These are phyloP conservation scores for Hyaloperonospora arabidopsidis DNA, from an alignment of 352 stramenopile species.

Conservation along the genomic window DNA sequence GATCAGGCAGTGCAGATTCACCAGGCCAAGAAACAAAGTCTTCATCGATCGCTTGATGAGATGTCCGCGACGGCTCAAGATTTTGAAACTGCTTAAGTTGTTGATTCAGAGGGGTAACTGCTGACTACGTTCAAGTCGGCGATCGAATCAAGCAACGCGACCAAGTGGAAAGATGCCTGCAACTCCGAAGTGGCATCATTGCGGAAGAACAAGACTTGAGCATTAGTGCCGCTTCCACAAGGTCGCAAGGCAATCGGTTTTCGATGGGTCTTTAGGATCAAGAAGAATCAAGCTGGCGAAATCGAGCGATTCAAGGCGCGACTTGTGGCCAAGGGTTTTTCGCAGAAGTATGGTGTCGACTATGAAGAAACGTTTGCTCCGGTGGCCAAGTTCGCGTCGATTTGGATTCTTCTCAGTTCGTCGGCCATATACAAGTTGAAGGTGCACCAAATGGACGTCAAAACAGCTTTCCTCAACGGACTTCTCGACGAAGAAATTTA, in stretches of 20 bases:
- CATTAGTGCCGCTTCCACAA: background rate
- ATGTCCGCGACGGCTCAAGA: too few relatives aligned
- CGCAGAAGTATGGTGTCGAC: slow-evolving; percentile 9
- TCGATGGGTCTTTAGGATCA: slow-evolving; percentile 12
- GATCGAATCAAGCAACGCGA: background rate
- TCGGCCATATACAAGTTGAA: background rate
- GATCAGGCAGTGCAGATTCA: too few relatives aligned
- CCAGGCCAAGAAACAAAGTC: too few relatives aligned
- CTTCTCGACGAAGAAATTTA: slow-evolving; percentile 16
- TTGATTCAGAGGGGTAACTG: too few relatives aligned
- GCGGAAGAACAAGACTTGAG: slow-evolving; percentile 12
- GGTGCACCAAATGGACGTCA: slow-evolving; percentile 25
- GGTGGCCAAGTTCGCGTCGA: background rate
- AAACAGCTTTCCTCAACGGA: slow-evolving; percentile 20
- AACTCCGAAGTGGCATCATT: slow-evolving; percentile 5
- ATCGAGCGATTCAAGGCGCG: slow-evolving; percentile 13
- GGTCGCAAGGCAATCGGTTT: background rate
- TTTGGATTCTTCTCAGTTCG: background rate
- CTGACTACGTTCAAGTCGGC: background rate
- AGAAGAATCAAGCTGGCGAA: slow-evolving; percentile 6
- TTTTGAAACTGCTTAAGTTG: too few relatives aligned
- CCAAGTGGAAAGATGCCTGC: background rate
- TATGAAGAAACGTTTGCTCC: slow-evolving; percentile 10
- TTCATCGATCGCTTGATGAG: too few relatives aligned
- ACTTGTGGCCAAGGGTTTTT: slow-evolving; percentile 10